A percentile compares a stretch with the other conserved stretches of the same genome.
These are phyloP conservation scores for Salix udensis DNA, from an alignment of 345 rosid species.

Conservation along the genomic window DNA sequence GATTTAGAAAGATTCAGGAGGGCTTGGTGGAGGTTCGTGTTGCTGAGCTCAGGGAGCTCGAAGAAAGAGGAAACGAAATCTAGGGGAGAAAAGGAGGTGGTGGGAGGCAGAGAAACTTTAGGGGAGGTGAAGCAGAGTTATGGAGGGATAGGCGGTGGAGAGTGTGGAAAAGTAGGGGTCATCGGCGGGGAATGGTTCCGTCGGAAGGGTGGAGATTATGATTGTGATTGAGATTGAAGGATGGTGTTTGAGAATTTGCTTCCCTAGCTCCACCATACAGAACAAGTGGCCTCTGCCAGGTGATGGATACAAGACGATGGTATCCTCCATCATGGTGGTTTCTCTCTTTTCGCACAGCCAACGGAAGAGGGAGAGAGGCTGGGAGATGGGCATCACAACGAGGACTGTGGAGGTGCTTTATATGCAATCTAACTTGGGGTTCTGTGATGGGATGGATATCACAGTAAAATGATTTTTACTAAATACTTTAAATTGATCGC, in stretches of 20 bases:
- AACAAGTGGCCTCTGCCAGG: conserved; percentile 29
- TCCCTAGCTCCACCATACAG: conserved; percentile 36
- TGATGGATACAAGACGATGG: conserved; percentile 23
- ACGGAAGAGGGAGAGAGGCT: too few species aligned
- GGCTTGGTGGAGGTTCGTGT: conserved; percentile 37
- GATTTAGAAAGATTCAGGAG: conserved; percentile 32
- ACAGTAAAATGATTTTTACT: too few species aligned
- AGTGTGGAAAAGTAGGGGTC: conserved; percentile 24
- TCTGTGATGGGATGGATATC: too few species aligned
- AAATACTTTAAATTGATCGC: too few species aligned
- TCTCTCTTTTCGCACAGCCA: neutral
- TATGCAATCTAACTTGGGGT: too few species aligned
- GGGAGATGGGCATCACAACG: too few species aligned
- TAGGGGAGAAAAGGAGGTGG: conserved; percentile 21
- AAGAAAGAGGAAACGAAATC: conserved; percentile 33
- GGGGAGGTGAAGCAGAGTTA: conserved; percentile 49
- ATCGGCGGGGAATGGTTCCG: neutral
- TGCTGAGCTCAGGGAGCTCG: conserved; percentile 33
- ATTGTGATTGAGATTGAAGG: conserved; percentile 4
- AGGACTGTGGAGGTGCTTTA: too few species aligned
- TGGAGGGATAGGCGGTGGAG: conserved; percentile 37
- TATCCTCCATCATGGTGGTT: neutral
- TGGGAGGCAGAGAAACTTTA: conserved; percentile 19
- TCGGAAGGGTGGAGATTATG: neutral
- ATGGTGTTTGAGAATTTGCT: neutral